phyloP scores from a whole-genome alignment of 2,329 filamentous ascomycete species.

The Boeremia lycopersici region DNA sequence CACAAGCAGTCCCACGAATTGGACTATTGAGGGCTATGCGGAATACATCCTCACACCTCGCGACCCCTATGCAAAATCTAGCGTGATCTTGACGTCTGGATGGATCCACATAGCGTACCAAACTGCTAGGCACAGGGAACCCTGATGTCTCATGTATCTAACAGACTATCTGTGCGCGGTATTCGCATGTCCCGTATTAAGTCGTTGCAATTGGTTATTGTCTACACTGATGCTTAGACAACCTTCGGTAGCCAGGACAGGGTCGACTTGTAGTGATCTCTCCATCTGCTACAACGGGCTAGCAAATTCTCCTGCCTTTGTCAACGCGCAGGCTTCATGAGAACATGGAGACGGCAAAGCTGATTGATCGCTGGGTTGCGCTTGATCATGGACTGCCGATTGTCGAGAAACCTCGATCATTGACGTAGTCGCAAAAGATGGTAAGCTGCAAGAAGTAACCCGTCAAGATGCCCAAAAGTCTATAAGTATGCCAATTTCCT shows the following conservation, averaged over 20 bases:
- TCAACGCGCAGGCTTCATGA: neutral
- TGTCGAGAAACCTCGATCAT: neutral
- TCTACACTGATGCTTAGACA: neutral
- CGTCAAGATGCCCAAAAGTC: neutral
- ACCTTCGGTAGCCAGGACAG: neutral
- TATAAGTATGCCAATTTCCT: neutral
- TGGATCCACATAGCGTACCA: neutral
- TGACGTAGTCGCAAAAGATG: neutral
- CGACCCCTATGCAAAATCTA: neutral
- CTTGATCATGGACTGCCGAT: neutral
- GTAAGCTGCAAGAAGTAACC: neutral
- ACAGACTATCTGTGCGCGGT: neutral
- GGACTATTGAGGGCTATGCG: neutral
- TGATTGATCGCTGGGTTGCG: neutral
- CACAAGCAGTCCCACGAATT: neutral
- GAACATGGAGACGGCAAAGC: neutral
- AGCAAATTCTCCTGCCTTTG: neutral
- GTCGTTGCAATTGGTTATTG: neutral
- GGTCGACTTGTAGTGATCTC: conserved; percentile 4
- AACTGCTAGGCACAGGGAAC: conserved; percentile 3
- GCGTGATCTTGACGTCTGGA: conserved; percentile 1
- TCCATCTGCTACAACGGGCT: conserved; percentile 3
- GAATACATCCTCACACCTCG: too few species aligned
- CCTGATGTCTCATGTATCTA: conserved; percentile 1
- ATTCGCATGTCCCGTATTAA: neutral